phyloP scores from a whole-genome alignment of 164 flowering plant genomes.

The Macadamia integrifolia region DNA sequence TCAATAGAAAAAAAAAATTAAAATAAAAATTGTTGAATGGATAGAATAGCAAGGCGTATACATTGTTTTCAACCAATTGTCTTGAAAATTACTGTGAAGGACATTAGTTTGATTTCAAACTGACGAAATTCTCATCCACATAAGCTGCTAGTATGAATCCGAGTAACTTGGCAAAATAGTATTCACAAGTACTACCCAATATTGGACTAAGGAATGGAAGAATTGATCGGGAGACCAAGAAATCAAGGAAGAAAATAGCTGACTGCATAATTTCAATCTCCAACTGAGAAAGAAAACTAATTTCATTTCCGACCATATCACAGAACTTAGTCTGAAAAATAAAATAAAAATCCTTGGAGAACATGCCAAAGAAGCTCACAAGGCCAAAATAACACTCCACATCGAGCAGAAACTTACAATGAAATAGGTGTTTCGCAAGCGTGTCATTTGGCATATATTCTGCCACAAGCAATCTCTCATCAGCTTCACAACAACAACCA shows the following conservation, averaged over 20 bases:
- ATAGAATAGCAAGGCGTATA: no score
- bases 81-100: no score
- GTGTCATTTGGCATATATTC: slow-evolving; percentile 95
- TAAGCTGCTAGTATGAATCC: not conserved
- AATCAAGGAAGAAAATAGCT: not conserved
- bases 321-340: not conserved
- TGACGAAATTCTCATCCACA: not conserved
- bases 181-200: no score
- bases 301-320: not conserved
- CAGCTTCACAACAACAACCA: slow-evolving; percentile 88
- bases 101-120: not conserved
- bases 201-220: no score
- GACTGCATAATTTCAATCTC: not conserved
- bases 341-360: not conserved
- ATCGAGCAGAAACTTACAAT: slow-evolving; percentile 51
- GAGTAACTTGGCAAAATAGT: not conserved
- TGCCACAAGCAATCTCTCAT: slow-evolving; percentile 82
- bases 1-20: not conserved
- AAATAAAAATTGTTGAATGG: no score
- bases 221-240: not conserved
- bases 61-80: no score
- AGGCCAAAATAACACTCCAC: not conserved
- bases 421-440: slow-evolving; percentile 85
- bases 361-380: not conserved
- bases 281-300: not conserved